Percentiles rank a stretch among this genome's conserved stretches.
phyloP scores from a whole-genome alignment of 148 eudicot genomes.

The Chenopodium formosanum region DNA sequence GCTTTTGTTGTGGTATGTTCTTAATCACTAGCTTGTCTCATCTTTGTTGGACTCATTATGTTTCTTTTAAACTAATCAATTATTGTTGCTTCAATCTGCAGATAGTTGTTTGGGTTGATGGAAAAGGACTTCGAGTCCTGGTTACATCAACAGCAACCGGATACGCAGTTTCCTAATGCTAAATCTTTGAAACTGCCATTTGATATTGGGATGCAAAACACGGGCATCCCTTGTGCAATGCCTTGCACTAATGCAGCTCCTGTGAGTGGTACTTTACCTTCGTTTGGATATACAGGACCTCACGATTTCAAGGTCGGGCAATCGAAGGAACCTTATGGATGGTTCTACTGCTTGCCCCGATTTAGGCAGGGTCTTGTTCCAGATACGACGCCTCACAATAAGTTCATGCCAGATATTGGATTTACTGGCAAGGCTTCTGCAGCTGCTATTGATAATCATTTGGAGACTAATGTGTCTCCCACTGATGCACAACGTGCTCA shows the following conservation, averaged over 20 bases:
- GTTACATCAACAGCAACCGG: conserved; percentile 36
- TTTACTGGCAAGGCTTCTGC: conserved; percentile 25
- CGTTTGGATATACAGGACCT: conserved; percentile 28
- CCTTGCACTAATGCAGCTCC: conserved; percentile 40
- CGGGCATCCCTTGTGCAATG: conserved; percentile 32
- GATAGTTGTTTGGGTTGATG: conserved; percentile 57
- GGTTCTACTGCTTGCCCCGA: conserved; percentile 53
- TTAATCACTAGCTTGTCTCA: background rate
- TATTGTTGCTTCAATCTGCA: conserved; percentile 11
- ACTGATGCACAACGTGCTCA: conserved; percentile 28
- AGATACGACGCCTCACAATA: conserved; percentile 14
- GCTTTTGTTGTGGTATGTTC: conserved; percentile 38
- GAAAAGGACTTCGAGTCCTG: conserved; percentile 57
- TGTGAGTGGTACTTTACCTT: conserved; percentile 29
- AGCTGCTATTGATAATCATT: conserved; percentile 12
- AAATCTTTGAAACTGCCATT: conserved; percentile 39
- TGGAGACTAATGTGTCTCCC: conserved; percentile 18
- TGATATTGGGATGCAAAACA: conserved; percentile 36
- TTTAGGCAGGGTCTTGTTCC: conserved; percentile 41
- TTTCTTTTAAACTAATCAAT: conserved; percentile 4
- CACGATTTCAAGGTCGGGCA: conserved; percentile 37
- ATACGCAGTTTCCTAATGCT: conserved; percentile 40
- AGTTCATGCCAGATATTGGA: background rate
- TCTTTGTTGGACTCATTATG: background rate
- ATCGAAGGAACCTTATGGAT: conserved; percentile 42